A percentile compares a stretch with the other conserved stretches of the same genome.
Conservation (phyloP, 1,139 yeast genomes). For the Protomyces arabidopsidicola region DNA sequence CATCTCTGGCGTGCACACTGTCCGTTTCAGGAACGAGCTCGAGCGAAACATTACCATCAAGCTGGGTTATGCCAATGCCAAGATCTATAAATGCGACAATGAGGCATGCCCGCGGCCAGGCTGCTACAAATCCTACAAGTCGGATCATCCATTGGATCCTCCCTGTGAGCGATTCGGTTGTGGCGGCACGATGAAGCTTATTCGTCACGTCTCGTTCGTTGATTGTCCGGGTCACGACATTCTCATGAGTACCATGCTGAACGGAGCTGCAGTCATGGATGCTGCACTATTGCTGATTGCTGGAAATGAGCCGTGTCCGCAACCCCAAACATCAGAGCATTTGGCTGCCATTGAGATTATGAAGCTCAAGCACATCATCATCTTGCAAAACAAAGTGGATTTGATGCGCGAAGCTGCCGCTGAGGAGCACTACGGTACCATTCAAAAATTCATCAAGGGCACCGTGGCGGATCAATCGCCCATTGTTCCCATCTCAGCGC, state of each 20-base stretch:
- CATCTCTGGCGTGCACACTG: slow-evolving; percentile 97
- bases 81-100: slow-evolving; percentile 87
- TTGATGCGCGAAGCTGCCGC: slow-evolving; percentile 97
- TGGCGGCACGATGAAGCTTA: slow-evolving; percentile 74
- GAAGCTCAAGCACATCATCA: slow-evolving; percentile 95
- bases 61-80: slow-evolving; percentile 97
- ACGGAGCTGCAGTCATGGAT: slow-evolving; percentile 99
- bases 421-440: slow-evolving; percentile 88
- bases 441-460: slow-evolving; percentile 73
- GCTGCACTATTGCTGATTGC: slow-evolving; percentile 95
- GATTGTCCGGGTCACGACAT: slow-evolving; percentile 99
- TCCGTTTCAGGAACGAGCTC: slow-evolving; percentile 63
- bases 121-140: slow-evolving; percentile 88
- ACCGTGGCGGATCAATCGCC: slow-evolving; percentile 99
- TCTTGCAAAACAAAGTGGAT: slow-evolving; percentile 96
- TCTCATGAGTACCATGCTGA: slow-evolving; percentile 99
- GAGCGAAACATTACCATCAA: slow-evolving; percentile 99
- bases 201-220: slow-evolving; percentile 96
- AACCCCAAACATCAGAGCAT: slow-evolving; percentile 99
- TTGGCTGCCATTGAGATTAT: slow-evolving; percentile 98
- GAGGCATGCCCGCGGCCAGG: slow-evolving; percentile 89
- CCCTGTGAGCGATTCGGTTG: slow-evolving; percentile 79
- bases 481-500: slow-evolving; percentile 97
- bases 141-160: slow-evolving; percentile 91
- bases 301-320: slow-evolving; percentile 98